A percentile compares a stretch with the other conserved stretches of the same genome.
These are phyloP conservation scores for Astragalus membranaceus DNA, from an alignment of 306 rosid species.

Conservation along the genomic window DNA sequence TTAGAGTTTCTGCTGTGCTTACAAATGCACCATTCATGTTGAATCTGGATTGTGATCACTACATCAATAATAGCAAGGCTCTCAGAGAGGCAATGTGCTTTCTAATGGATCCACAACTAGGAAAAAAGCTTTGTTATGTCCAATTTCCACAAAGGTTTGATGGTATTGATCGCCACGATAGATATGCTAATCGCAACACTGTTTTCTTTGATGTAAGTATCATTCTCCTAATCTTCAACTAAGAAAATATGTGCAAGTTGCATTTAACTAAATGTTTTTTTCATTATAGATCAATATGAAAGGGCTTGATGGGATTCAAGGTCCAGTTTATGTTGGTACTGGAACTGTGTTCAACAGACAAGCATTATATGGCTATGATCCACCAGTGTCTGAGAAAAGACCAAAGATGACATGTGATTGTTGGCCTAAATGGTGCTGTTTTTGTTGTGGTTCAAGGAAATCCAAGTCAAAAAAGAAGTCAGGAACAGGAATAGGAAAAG, in stretches of 20 bases:
- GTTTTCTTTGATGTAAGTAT: slow-evolving; percentile 69
- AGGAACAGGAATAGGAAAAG: slow-evolving; percentile 23
- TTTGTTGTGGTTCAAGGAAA: slow-evolving; percentile 82
- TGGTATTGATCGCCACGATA: slow-evolving; percentile 87
- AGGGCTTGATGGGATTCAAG: slow-evolving; percentile 52
- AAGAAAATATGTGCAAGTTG: background rate
- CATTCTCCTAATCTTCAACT: background rate
- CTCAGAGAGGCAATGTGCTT: slow-evolving; percentile 88
- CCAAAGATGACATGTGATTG: slow-evolving; percentile 50
- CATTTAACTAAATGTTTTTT: background rate
- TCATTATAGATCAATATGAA: slow-evolving; percentile 44
- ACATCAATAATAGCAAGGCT: slow-evolving; percentile 87
- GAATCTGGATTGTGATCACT: slow-evolving; percentile 89
- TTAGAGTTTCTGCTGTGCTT: slow-evolving; percentile 67
- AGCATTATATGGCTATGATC: slow-evolving; percentile 49
- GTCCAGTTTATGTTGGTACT: slow-evolving; percentile 47
- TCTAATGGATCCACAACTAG: slow-evolving; percentile 77
- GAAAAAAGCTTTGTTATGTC: slow-evolving; percentile 73
- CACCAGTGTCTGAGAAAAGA: slow-evolving; percentile 41
- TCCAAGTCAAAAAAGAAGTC: slow-evolving; percentile 76
- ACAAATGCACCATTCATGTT: slow-evolving; percentile 91
- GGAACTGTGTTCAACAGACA: slow-evolving; percentile 45
- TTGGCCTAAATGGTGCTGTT: slow-evolving; percentile 68
- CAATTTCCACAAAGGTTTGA: slow-evolving; percentile 97
- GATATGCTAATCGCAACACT: slow-evolving; percentile 89